Conservation (phyloP, 2,329 filamentous ascomycete species). For the Triangularia setosa region DNA sequence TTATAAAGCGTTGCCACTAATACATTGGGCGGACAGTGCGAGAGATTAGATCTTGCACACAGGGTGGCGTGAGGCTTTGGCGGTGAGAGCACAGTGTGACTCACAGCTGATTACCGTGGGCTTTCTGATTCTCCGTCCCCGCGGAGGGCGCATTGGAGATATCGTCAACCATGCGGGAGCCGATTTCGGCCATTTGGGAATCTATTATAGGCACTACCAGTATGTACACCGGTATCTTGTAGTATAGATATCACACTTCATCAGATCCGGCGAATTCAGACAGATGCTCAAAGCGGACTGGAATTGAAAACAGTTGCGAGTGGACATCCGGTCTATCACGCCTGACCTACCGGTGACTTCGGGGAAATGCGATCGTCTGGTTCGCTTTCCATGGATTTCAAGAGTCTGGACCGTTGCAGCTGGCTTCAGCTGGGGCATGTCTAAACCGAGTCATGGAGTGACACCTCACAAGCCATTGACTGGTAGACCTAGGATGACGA, state of each 20-base stretch:
- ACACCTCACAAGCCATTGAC: slow-evolving; percentile 1
- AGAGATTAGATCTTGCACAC: neutral
- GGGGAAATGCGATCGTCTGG: neutral
- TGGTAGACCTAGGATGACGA: slow-evolving; percentile 14
- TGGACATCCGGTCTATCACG: neutral
- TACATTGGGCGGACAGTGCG: neutral
- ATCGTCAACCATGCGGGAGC: neutral
- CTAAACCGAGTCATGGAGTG: slow-evolving; percentile 15
- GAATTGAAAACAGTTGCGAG: neutral
- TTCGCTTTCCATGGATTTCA: neutral
- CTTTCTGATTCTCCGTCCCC: neutral
- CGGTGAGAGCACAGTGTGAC: neutral
- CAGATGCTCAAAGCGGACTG: neutral
- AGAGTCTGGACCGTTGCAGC: neutral
- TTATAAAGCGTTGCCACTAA: neutral
- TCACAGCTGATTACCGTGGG: neutral
- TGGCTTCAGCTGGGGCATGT: neutral
- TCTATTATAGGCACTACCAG: neutral
- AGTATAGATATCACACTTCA: no score
- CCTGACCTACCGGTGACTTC: neutral
- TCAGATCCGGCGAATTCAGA: neutral
- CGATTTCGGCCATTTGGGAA: neutral
- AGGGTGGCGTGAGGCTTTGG: neutral
- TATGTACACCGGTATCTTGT: no score
- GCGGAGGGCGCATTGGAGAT: neutral